Evolutionary conservation across 1,284 basidiomycete genomes (phyloP), one percentile per base, ranked within the genome.

Genomic region (Cutaneotrichosporon sp.): DNA sequence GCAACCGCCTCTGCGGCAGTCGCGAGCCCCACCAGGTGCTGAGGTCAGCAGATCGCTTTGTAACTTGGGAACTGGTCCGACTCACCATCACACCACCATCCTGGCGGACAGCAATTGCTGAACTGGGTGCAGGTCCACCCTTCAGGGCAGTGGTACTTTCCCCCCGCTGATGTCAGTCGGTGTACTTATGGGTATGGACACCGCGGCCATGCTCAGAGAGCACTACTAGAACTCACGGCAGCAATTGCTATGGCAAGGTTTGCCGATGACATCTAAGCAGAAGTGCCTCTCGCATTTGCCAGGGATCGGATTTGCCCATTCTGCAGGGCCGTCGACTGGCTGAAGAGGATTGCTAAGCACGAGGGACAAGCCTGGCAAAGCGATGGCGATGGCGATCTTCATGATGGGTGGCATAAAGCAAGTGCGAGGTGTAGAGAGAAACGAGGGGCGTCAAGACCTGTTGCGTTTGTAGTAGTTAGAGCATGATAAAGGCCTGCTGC

Each of bases 31-130:
- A 26, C 24, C 38, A 10, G 38, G 38, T 1, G 38, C 38, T 41
- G 22, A 9, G 3, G 24, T 41, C 12, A 41, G 24, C 24, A 19
- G 14, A 8, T 14, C 22, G 6, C 22, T 4, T 31, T 14, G 14
- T 14, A 5, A 41, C 3, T 34, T 17, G 33, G 7, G 35, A n/a
- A n/a, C n/a, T n/a, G n/a, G n/a, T n/a, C n/a, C n/a, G n/a, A 41
- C 38, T 41, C 38, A 41, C 38, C 38, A 26, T 41, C 38, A 19
- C 38, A 41, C 38, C 38, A 41, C 38, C 38, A 41, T 16, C 12
- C 8, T 6, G 24, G 16, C 5, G 38, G 38, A 24, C 38, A 41
- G 24, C 38, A 41, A 22, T 5, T 16, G 5, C 38, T 24, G 24
- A 9, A 4, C 1, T 4, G 4, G 24, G 38, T 6, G 24, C 38